Conservation (phyloP, 495 filamentous ascomycete genomes). For the Neurospora sp. region DNA sequence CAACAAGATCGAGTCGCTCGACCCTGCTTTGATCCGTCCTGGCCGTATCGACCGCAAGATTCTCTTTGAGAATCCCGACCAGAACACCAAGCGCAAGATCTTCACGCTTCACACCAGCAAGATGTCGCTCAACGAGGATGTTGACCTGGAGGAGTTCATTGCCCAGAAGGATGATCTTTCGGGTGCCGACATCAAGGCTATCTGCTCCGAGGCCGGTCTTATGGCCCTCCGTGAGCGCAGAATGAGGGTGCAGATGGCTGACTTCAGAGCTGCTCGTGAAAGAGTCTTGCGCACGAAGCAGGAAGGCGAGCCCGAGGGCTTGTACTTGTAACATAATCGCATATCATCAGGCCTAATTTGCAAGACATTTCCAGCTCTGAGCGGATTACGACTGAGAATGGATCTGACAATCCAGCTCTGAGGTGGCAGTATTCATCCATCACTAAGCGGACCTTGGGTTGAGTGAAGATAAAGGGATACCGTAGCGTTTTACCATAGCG, state of each 20-base stretch:
- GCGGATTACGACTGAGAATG: neutral
- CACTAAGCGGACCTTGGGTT: neutral
- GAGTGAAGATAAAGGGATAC: neutral
- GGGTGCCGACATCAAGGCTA: constrained; percentile 97
- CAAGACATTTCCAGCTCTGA: neutral
- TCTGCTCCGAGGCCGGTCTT: constrained; percentile 93
- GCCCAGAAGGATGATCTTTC: constrained; percentile 96
- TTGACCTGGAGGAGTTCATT: constrained; percentile 97
- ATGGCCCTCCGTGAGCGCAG: constrained; percentile 91
- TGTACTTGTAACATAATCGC: constrained; percentile 72
- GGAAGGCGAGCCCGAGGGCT: constrained; percentile 93
- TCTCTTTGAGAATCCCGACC: constrained; percentile 97
- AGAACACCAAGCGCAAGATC: constrained; percentile 99
- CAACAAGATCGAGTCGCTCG: constrained; percentile 98
- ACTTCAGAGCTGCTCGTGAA: constrained; percentile 88
- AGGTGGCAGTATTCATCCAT: neutral
- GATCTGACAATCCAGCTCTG: neutral
- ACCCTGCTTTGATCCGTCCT: constrained; percentile 91
- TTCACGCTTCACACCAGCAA: constrained; percentile 98
- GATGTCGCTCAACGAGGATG: constrained; percentile 92
- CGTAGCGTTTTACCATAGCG: neutral
- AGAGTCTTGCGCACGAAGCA: constrained; percentile 97
- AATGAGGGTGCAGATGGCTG: constrained; percentile 98
- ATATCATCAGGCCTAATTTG: constrained; percentile 3
- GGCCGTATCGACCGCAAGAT: constrained; percentile 99